Conservation (phyloP, 2,329 filamentous ascomycete genomes). For the Calycina marina region DNA sequence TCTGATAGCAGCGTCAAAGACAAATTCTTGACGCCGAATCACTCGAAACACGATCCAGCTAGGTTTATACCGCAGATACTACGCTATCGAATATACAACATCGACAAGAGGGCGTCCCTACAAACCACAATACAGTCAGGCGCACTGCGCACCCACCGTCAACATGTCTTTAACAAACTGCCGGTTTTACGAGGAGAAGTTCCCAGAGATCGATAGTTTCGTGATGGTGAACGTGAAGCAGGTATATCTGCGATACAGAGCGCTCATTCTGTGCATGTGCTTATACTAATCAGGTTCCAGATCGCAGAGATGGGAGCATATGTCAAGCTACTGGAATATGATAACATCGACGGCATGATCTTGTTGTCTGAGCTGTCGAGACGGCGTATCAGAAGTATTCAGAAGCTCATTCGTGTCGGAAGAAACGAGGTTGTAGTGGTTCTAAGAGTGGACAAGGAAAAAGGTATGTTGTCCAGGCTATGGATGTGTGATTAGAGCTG, state of each 20-base stretch:
- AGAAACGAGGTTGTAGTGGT: constrained; percentile 98
- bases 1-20: too few relatives aligned
- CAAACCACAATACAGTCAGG: constrained; percentile 5
- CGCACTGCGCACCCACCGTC: constrained; percentile 29
- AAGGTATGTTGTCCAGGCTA: constrained; percentile 44
- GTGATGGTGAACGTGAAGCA: constrained; percentile 99
- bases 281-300: too few relatives aligned
- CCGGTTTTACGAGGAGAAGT: constrained; percentile 96
- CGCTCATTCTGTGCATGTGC: not conserved
- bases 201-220: constrained; percentile 96
- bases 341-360: constrained; percentile 99
- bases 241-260: constrained; percentile 98
- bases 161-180: constrained; percentile 92
- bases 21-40: too few relatives aligned
- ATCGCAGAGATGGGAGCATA: constrained; percentile 99
- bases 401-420: constrained; percentile 96
- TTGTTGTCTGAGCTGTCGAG: constrained; percentile 92
- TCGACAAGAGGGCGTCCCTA: constrained; percentile 10
- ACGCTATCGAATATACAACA: not conserved
- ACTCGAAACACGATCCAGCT: too few relatives aligned
- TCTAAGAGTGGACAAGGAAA: constrained; percentile 97
- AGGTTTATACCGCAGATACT: not conserved
- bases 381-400: constrained; percentile 95
- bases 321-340: constrained; percentile 98
- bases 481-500: constrained; percentile 3